Evolutionary conservation across 2,329 filamentous ascomycete species (phyloP).

Genomic region (Zymoseptoria tritici): DNA sequence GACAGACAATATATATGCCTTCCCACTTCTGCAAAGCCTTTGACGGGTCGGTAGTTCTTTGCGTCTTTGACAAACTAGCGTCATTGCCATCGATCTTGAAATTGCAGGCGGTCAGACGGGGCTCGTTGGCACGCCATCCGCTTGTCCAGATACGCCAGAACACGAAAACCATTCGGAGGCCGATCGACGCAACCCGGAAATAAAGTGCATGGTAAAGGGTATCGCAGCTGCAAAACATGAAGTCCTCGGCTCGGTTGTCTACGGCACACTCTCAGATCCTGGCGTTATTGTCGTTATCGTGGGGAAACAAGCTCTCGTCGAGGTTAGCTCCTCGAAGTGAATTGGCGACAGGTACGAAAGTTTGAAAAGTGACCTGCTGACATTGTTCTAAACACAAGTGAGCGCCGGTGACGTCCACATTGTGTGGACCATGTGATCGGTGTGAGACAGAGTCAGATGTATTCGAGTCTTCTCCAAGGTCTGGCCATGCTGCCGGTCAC

Average conservation of each 20-base stretch:
- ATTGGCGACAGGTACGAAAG: neutral
- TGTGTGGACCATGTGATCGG: neutral
- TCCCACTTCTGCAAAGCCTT: conserved; percentile 4
- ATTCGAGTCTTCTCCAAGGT: neutral
- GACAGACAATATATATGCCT: neutral
- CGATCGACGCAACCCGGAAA: neutral
- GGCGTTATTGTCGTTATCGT: neutral
- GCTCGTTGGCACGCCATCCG: conserved; percentile 12
- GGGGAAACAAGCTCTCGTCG: neutral
- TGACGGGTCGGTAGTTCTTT: neutral
- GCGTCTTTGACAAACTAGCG: neutral
- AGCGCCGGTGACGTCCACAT: neutral
- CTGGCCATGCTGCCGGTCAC: neutral
- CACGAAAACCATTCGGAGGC: conserved; percentile 1
- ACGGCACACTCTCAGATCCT: neutral
- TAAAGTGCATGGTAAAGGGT: neutral
- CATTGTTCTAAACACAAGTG: neutral
- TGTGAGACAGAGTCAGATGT: neutral
- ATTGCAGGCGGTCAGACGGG: neutral
- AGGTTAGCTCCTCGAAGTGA: neutral
- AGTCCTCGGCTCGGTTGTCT: neutral
- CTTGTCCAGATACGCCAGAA: neutral
- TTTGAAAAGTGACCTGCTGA: neutral
- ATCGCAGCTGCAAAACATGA: neutral
- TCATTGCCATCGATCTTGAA: conserved; percentile 1